phyloP scores from a whole-genome alignment of 768 basidiomycete genomes.

The Collybiopsis confluens region DNA sequence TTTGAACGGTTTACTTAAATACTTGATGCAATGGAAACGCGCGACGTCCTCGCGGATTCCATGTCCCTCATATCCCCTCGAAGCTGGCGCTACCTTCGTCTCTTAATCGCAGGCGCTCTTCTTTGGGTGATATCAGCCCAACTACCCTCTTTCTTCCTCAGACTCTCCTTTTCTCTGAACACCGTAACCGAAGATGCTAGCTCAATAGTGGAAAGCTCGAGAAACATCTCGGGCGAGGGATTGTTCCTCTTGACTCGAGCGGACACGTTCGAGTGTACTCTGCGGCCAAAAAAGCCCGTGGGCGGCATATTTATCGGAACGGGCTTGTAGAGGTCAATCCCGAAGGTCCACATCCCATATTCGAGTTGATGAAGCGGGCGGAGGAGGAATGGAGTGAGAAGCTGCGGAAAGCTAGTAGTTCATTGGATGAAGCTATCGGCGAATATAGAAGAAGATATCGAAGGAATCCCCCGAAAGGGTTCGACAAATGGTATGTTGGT shows the following conservation, averaged over 20 bases:
- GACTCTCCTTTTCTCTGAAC: neutral
- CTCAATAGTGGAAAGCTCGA: neutral
- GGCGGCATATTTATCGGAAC: conserved; percentile 11
- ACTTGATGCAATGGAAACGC: neutral
- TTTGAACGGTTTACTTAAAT: neutral
- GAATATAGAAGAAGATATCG: conserved; percentile 36
- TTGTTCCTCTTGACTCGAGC: neutral
- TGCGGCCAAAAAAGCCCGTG: neutral
- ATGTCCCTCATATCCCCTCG: neutral
- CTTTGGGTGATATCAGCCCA: neutral
- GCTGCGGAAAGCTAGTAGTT: conserved; percentile 29
- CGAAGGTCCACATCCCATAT: conserved; percentile 38
- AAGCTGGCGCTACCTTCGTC: neutral
- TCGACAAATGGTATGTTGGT: conserved; percentile 39
- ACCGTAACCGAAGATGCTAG: neutral
- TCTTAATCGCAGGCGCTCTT: neutral
- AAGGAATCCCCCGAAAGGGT: conserved; percentile 37
- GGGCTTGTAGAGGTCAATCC: conserved; percentile 34
- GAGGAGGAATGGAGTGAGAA: conserved; percentile 36
- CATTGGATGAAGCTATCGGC: conserved; percentile 31
- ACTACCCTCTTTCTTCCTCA: neutral
- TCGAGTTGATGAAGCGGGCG: conserved; percentile 33
- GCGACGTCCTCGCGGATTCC: neutral
- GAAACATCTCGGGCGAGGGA: neutral
- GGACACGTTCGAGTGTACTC: neutral